Evolutionary conservation across 1,284 basidiomycete genomes (phyloP).

Genomic region (Bondarzewia mesenterica): DNA sequence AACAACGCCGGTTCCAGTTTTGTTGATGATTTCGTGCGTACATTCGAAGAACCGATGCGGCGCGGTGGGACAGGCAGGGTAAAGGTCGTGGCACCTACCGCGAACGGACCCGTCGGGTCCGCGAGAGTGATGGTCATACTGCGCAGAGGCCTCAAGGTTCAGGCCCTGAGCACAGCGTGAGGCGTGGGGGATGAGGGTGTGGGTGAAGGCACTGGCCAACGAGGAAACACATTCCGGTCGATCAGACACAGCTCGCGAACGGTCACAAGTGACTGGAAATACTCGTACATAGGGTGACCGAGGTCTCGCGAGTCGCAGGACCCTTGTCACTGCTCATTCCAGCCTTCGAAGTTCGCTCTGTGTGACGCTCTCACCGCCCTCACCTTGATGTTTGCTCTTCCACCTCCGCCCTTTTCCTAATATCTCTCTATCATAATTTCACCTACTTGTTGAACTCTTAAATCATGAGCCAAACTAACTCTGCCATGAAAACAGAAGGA

Average conservation of each 20-base stretch:
- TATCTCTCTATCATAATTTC: too few relatives aligned
- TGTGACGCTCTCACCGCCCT: too few relatives aligned
- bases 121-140: slow-evolving; percentile 4
- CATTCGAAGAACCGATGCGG: slow-evolving; percentile 6
- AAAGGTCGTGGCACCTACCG: slow-evolving; percentile 13
- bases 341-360: too few relatives aligned
- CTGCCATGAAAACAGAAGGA: slow-evolving; percentile 8
- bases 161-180: neutral
- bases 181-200: neutral
- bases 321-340: too few relatives aligned
- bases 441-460: too few relatives aligned
- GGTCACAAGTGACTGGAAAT: too few relatives aligned
- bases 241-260: neutral
- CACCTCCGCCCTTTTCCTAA: too few relatives aligned
- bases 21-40: neutral
- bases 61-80: slow-evolving; percentile 6
- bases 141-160: neutral
- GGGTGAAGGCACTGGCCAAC: too few relatives aligned
- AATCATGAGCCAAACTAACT: slow-evolving; percentile 9
- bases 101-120: slow-evolving; percentile 9
- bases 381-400: too few relatives aligned
- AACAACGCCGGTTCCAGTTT: slow-evolving; percentile 6
- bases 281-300: too few relatives aligned
- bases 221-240: neutral
- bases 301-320: too few relatives aligned